These are phyloP conservation scores for Macadamia integrifolia DNA, from an alignment of 164 flowering plant genomes.

Conservation along the genomic window DNA sequence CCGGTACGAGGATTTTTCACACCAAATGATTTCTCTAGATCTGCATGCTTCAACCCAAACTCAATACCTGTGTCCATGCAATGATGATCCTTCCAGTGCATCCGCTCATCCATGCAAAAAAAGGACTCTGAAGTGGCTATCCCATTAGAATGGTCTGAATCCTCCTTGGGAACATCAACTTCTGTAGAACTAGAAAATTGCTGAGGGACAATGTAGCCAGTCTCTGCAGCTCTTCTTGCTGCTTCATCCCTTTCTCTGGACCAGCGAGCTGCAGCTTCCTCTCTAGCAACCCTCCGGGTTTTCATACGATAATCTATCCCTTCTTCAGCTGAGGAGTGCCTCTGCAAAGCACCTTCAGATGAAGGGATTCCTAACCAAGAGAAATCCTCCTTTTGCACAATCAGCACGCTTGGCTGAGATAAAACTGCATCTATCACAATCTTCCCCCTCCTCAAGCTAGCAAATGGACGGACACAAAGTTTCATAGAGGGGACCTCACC, in stretches of 20 bases:
- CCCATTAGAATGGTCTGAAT: constrained; percentile 16
- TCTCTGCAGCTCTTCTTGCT: constrained; percentile 68
- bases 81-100: constrained; percentile 75
- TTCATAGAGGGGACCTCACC: constrained; percentile 77
- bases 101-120: constrained; percentile 55
- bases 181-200: constrained; percentile 22
- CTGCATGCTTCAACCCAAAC: constrained; percentile 75
- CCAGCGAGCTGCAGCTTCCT: constrained; percentile 65
- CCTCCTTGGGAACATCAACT: constrained; percentile 29
- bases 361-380: constrained; percentile 88
- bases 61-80: constrained; percentile 74
- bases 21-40: constrained; percentile 81
- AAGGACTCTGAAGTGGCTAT: constrained; percentile 29
- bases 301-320: constrained; percentile 89
- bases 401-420: constrained; percentile 61
- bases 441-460: constrained; percentile 88
- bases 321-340: constrained; percentile 77
- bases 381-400: constrained; percentile 80
- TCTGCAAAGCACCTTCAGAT: constrained; percentile 38
- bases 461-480: constrained; percentile 71
- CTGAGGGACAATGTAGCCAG: constrained; percentile 60
- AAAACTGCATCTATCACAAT: constrained; percentile 90
- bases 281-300: constrained; percentile 77
- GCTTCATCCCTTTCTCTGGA: constrained; percentile 55
- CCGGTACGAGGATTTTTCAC: constrained; percentile 46